Evolutionary conservation across 2,329 filamentous ascomycete genomes (phyloP).

Genomic region (Colletotrichum melonis): DNA sequence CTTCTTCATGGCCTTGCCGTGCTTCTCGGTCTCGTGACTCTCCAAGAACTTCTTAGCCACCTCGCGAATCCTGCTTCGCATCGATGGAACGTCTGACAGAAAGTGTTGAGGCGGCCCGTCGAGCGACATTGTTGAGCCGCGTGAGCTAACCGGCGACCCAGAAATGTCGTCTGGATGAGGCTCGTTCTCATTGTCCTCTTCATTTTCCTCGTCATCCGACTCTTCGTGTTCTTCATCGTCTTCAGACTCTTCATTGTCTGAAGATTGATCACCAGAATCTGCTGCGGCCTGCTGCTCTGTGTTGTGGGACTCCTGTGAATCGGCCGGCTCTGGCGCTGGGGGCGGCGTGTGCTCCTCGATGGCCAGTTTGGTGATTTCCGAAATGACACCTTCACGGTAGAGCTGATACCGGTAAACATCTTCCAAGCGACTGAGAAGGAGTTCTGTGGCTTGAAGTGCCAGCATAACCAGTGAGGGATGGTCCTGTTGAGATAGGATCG

Average conservation of each 20-base stretch:
- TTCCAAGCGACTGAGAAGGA: conserved; percentile 86
- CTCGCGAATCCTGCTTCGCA: conserved; percentile 79
- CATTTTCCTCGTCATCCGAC: conserved; percentile 66
- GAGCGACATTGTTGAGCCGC: conserved; percentile 73
- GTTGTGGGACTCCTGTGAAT: conserved; percentile 8
- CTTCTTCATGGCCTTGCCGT: conserved; percentile 77
- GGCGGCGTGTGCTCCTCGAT: conserved; percentile 52
- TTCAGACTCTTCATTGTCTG: conserved; percentile 61
- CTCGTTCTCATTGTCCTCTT: conserved; percentile 55
- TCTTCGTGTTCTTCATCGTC: conserved; percentile 59
- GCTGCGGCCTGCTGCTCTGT: conserved; percentile 22
- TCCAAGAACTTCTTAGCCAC: conserved; percentile 88
- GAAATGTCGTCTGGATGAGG: conserved; percentile 67
- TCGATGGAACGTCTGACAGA: conserved; percentile 62
- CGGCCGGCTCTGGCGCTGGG: conserved; percentile 46
- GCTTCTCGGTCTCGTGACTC: conserved; percentile 81
- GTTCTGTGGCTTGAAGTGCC: conserved; percentile 88
- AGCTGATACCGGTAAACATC: conserved; percentile 95
- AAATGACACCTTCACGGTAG: conserved; percentile 94
- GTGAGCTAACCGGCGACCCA: conserved; percentile 74
- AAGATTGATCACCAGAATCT: conserved; percentile 45
- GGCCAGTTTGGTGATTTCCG: conserved; percentile 87
- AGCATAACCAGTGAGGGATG: conserved; percentile 88
- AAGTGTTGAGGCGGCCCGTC: conserved; percentile 64
- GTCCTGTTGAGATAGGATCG: conserved; percentile 95